phyloP scores from a whole-genome alignment of 768 basidiomycete species.

The Collybiopsis luxurians region DNA sequence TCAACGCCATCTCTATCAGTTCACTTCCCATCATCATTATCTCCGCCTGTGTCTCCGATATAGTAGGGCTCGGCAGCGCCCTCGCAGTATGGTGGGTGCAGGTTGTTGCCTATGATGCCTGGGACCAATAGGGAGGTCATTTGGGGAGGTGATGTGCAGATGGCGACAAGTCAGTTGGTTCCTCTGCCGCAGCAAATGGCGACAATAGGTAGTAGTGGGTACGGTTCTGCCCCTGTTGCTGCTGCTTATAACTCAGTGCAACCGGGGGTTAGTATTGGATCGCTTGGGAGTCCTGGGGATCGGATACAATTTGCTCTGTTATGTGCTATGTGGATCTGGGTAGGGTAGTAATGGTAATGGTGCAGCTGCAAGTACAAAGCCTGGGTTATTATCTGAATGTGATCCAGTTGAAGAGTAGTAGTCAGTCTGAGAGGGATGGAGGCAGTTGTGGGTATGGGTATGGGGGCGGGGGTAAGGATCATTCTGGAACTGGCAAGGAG shows the following conservation, averaged over 20 bases:
- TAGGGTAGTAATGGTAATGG: background rate
- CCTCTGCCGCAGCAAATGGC: background rate
- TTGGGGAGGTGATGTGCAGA: background rate
- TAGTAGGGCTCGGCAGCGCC: too few species aligned
- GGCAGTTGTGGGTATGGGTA: background rate
- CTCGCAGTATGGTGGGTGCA: background rate
- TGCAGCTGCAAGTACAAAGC: background rate
- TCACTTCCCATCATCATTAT: too few species aligned
- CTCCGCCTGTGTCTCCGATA: too few species aligned
- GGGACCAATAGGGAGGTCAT: background rate
- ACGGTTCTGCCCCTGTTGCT: background rate
- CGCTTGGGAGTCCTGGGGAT: constrained; percentile 14
- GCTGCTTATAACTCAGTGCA: constrained; percentile 11
- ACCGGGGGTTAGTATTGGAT: background rate
- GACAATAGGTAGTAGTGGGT: background rate
- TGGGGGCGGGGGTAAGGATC: background rate
- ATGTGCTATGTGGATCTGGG: constrained; percentile 10
- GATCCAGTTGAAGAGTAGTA: constrained; percentile 4
- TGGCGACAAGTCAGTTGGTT: background rate
- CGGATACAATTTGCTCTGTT: constrained; percentile 34
- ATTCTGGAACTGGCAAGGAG: background rate
- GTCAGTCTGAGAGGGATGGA: background rate
- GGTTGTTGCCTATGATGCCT: background rate
- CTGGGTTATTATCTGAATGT: background rate
- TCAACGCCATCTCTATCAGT: too few species aligned